phyloP scores from a whole-genome alignment of 768 basidiomycete species.

The Pleurotus eryngii region DNA sequence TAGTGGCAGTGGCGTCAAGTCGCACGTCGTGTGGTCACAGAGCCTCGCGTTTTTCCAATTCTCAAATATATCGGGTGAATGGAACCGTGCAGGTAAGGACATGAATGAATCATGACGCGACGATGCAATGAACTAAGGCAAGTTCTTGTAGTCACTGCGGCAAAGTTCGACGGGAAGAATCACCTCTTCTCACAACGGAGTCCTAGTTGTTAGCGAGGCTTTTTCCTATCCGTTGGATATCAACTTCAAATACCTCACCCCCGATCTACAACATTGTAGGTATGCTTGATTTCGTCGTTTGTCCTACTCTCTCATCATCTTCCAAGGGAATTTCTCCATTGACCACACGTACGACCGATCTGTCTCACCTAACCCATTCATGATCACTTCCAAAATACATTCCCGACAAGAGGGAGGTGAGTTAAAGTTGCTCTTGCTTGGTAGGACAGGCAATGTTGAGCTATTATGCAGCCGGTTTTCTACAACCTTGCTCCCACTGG shows the following conservation, averaged over 20 bases:
- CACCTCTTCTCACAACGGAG: slow-evolving; percentile 39
- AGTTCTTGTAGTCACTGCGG: slow-evolving; percentile 29
- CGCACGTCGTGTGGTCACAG: slow-evolving; percentile 60
- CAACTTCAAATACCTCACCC: slow-evolving; percentile 37
- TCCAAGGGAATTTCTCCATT: slow-evolving; percentile 46
- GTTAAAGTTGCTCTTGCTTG: slow-evolving; percentile 13
- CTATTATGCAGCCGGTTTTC: slow-evolving; percentile 42
- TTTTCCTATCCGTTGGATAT: slow-evolving; percentile 46
- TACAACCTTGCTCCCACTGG: slow-evolving; percentile 41
- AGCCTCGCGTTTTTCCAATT: slow-evolving; percentile 56
- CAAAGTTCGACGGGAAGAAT: slow-evolving; percentile 37
- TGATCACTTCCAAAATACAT: slow-evolving; percentile 51
- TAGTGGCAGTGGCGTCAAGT: slow-evolving; percentile 56
- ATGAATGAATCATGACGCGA: no score
- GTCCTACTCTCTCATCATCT: neutral
- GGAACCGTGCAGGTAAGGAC: slow-evolving; percentile 33
- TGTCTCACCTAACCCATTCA: slow-evolving; percentile 55
- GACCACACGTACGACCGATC: slow-evolving; percentile 69
- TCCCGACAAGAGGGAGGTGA: slow-evolving; percentile 59
- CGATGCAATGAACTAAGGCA: neutral
- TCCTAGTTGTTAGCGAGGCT: slow-evolving; percentile 32
- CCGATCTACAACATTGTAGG: slow-evolving; percentile 33
- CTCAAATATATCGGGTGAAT: slow-evolving; percentile 56
- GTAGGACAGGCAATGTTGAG: neutral
- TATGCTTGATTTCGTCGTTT: neutral